Base-by-base conservation (phyloP, 208 protist species). In the Wallacemonas sp. region DNA sequence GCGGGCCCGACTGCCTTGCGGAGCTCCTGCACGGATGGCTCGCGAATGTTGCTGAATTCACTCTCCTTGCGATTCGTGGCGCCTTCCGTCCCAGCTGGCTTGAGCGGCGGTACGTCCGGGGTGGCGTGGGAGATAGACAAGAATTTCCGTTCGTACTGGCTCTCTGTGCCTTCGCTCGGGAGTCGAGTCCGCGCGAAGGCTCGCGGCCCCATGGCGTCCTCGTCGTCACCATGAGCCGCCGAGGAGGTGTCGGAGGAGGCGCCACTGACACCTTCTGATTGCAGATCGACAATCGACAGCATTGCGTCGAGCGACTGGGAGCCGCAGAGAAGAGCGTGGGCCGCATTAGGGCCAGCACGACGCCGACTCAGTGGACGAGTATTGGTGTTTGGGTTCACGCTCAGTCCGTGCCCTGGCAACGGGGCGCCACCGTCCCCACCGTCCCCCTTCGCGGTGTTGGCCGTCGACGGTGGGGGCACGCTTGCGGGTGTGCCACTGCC, bases 231-330 rank as follows among this genome's bases (percentile, higher is more conserved):
- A 30, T 1, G 19, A 26, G 26, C 45, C 26, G 4, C 32, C 17
- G n/a, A 58, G 2, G 41, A 55, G 21, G 45, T 36, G 17, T 50
- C 38, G 2, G 50, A 71, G 32, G 58, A 68, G 1, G 71, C 6
- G 24, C 38, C 64, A 62, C 80, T 83, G 17, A 22, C 8, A 19
- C 55, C 55, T 17, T 62, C 39, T 33, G 55, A 62, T 30, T 77
- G 59, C 30, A 87, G 38, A 37, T 87, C 83, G 27, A 87, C 81
- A 32, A 87, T 84, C 30, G 81, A 87, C 10, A 87, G 60, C n/a
- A 81, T 66, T 15, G 73, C 81, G 22, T 87, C 81, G 3, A 87
- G 60, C 0, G 76, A 72, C 60, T 84, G 1, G 6, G 33, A 39
- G 38, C 48, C 62, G 22, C 33, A 58, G 21, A 53, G 6, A 4